Conservation (phyloP, 331 rosid species). For the Malus hybrid region DNA sequence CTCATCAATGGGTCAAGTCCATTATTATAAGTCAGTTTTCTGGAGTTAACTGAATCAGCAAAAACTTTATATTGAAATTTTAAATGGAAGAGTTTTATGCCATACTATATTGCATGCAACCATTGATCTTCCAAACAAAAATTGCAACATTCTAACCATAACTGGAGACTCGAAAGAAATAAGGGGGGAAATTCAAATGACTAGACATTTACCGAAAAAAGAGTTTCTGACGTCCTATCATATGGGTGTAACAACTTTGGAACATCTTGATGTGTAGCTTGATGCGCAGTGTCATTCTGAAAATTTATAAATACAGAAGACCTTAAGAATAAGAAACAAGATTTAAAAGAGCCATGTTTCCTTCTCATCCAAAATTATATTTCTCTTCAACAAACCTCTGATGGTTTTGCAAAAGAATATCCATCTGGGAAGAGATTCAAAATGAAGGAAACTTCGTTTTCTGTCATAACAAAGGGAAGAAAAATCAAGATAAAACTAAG, state of each 20-base stretch:
- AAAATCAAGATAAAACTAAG: neutral
- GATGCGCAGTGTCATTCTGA: constrained; percentile 57
- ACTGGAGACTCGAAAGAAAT: constrained; percentile 2
- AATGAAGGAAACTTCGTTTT: constrained; percentile 70
- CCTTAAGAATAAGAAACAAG: constrained; percentile 11
- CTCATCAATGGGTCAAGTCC: neutral
- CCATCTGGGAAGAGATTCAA: constrained; percentile 78
- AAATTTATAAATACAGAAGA: constrained; percentile 18
- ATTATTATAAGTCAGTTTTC: neutral
- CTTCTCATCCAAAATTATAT: neutral
- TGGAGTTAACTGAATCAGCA: constrained; percentile 8
- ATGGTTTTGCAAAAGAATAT: constrained; percentile 79
- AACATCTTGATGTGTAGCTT: constrained; percentile 41
- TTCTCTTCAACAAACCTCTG: constrained; percentile 60
- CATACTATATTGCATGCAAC: neutral
- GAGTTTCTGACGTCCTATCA: constrained; percentile 80
- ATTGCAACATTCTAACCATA: neutral
- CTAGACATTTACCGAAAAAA: constrained; percentile 62
- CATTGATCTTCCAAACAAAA: neutral
- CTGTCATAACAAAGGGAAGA: constrained; percentile 38
- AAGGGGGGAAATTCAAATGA: neutral
- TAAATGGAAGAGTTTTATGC: neutral
- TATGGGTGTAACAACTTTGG: constrained; percentile 82
- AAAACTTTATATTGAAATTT: neutral
- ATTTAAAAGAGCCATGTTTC: neutral